phyloP scores from a whole-genome alignment of 108 stramenopile genomes.

The Fistulifera pelliculosa region DNA sequence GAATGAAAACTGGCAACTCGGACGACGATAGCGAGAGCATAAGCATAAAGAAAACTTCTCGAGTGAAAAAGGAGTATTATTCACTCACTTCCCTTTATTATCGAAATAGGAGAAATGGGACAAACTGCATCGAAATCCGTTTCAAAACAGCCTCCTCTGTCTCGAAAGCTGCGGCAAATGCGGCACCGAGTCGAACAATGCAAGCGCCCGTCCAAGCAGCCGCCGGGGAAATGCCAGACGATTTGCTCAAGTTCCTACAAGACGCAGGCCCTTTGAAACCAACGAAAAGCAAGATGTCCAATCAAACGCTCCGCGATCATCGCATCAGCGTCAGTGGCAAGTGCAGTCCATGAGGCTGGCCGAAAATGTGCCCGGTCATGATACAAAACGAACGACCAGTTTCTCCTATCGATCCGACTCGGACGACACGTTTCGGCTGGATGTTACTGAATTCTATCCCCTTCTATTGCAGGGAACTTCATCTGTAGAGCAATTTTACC shows the following conservation, averaged over 20 bases:
- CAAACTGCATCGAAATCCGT: no score
- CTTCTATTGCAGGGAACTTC: neutral
- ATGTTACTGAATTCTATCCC: conserved; percentile 8
- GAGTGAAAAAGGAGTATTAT: no score
- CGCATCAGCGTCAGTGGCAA: conserved; percentile 3
- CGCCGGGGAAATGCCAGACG: conserved; percentile 26
- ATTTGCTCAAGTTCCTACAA: conserved; percentile 28
- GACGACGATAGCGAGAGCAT: no score
- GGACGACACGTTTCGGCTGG: neutral
- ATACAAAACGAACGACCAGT: conserved; percentile 30
- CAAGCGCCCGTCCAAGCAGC: neutral
- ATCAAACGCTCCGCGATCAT: neutral
- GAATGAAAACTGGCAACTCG: no score
- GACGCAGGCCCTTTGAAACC: conserved; percentile 27
- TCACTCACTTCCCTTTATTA: no score
- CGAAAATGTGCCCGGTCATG: conserved; percentile 19
- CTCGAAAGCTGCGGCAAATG: no score
- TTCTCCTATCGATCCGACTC: conserved; percentile 8
- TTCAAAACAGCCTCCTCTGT: no score
- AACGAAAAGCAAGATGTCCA: neutral
- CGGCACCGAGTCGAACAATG: no score
- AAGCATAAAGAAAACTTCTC: no score
- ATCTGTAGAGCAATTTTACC: neutral
- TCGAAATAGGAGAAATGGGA: no score
- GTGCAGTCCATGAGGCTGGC: conserved; percentile 24